Evolutionary conservation across 805 yeast species (phyloP), one percentile per base, ranked within the genome.

Genomic region (Clavispora carvajalis): DNA sequence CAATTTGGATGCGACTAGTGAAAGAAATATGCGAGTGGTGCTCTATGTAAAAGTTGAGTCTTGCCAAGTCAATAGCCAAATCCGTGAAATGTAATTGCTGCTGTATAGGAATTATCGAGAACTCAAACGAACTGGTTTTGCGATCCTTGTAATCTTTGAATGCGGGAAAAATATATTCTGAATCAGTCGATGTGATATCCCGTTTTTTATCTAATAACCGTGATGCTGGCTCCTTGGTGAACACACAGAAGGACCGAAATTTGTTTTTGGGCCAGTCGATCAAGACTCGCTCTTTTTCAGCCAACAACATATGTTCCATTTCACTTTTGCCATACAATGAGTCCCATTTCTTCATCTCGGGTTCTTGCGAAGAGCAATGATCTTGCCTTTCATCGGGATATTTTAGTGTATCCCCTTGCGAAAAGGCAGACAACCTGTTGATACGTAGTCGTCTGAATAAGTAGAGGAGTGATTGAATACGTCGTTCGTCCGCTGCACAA

Each of bases 251-350:
- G 1, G 85, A 65, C 40, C 91, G 64, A 57, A 80, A 82, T 58
- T 77, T 76, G 64, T 83, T 83, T 53, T 80, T 81, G 35, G 67
- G 55, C 72, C 79, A 83, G 54, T 83, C 90, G 15, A 80, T 70
- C 41, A 81, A 63, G 10, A 83, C 78, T 19, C 89, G 65, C 54
- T 82, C 80, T 41, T 80, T 81, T 56, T 82, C 86, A 11, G 60
- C 46, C n/a, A 66, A 40, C 33, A 82, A 45, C 7, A 60, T 47
- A 8, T 52, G 45, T 36, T 68, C 66, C 49, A 83, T 78, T 25
- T 56, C 67, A 0, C 46, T 38, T 33, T 67, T 58, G 54, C 80
- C 79, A 54, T 81, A 83, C 48, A 76, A 64, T 11, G 58, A 46
- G 53, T 83, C 89, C 40, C 82, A 61, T 48, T 76, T 78, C 18